These are phyloP conservation scores for Amborella trichopoda DNA, from an alignment of 164 flowering plant genomes.

Conservation along the genomic window DNA sequence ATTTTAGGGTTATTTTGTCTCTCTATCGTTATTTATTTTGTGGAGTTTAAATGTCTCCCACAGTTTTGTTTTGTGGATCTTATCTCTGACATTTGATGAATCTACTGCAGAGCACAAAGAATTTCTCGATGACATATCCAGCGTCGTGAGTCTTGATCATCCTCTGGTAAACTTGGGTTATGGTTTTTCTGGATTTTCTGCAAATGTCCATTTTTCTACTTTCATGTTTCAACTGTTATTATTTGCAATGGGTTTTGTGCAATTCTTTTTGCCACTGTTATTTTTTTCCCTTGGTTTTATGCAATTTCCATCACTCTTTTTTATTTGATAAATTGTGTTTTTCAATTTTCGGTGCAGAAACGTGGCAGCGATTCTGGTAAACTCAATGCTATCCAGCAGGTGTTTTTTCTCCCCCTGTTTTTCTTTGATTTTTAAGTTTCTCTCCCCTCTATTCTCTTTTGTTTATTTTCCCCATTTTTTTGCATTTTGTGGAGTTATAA, in stretches of 20 bases:
- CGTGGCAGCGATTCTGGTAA: constrained; percentile 23
- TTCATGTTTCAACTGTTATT: too few species aligned
- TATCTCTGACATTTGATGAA: too few species aligned
- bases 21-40: too few species aligned
- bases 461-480: neutral
- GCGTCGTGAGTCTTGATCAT: constrained; percentile 26
- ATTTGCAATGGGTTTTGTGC: too few species aligned
- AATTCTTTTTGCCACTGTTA: too few species aligned
- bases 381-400: constrained; percentile 46
- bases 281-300: constrained; percentile 2
- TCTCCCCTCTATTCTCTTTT: neutral
- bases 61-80: too few species aligned
- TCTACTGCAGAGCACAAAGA: constrained; percentile 39
- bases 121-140: constrained; percentile 35
- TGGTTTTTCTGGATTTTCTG: too few species aligned
- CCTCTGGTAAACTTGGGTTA: neutral
- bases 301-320: constrained; percentile 1
- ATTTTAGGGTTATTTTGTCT: too few species aligned
- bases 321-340: neutral
- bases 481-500: constrained; percentile 3
- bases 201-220: too few species aligned
- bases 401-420: constrained; percentile 4
- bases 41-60: too few species aligned
- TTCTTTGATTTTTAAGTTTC: neutral
- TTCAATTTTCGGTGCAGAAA: constrained; percentile 36